Conservation (phyloP, 2,329 filamentous ascomycete species). For the Septoria petroselini region DNA sequence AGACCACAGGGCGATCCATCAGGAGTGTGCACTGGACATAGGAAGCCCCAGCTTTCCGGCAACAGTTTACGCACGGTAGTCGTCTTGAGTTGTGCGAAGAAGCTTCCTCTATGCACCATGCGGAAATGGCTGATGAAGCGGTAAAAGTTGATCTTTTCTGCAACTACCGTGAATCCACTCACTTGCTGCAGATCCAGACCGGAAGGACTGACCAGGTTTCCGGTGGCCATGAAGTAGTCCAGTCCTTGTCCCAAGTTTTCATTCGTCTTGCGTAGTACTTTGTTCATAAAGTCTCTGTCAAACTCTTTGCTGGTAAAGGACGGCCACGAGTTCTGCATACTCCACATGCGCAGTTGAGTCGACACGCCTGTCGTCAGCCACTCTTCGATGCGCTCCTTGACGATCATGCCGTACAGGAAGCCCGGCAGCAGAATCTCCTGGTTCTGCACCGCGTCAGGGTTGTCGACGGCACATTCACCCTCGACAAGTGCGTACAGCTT, state of each 20-base stretch:
- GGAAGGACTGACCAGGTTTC: conserved; percentile 85
- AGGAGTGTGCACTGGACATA: conserved; percentile 95
- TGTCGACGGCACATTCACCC: conserved; percentile 88
- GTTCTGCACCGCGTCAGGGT: conserved; percentile 93
- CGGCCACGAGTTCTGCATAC: conserved; percentile 49
- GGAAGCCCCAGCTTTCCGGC: conserved; percentile 95
- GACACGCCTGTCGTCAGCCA: conserved; percentile 65
- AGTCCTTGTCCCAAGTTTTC: conserved; percentile 83
- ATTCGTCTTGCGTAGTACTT: conserved; percentile 76
- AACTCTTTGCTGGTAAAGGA: conserved; percentile 75
- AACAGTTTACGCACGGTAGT: conserved; percentile 93
- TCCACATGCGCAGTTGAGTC: conserved; percentile 49
- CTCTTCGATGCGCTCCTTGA: conserved; percentile 93
- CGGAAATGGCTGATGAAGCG: conserved; percentile 98
- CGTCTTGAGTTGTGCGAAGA: conserved; percentile 96
- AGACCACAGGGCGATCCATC: conserved; percentile 94
- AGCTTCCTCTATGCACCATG: conserved; percentile 97
- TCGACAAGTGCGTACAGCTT: conserved; percentile 93
- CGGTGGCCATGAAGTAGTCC: conserved; percentile 95
- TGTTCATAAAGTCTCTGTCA: conserved; percentile 70
- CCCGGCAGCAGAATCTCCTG: conserved; percentile 93
- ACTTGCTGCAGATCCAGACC: conserved; percentile 92
- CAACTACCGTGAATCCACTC: conserved; percentile 92
- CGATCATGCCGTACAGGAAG: conserved; percentile 88
- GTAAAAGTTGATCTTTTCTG: conserved; percentile 98